Base-by-base conservation (phyloP, 768 basidiomycete genomes). In the Macrolepiota dolichaula region DNA sequence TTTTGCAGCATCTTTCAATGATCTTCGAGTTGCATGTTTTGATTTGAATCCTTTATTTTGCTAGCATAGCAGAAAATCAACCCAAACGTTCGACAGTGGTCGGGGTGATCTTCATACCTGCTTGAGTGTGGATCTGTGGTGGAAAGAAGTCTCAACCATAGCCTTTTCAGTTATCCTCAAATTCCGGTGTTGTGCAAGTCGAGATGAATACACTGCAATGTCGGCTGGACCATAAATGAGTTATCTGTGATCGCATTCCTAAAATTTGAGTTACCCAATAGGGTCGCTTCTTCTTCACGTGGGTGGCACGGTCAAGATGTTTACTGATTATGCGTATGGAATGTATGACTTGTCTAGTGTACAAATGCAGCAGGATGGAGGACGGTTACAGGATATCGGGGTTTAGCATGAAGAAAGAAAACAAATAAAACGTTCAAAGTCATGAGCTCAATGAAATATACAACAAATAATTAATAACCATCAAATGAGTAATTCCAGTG, bases 31-130 rank as follows among this genome's bases (percentile, higher is more conserved):
- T 1, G 94, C 84, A 78, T 95, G 92, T 71, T 87, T 91, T 1
- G 93, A 93, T 76, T 98, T 98, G 81, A 91, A 98, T 1, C 83
- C 66, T 73, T 98, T 98, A 75, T 98, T 97, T 80, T 86, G 77
- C 92, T 95, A 64, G 15, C 19, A 49, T 55, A 51, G 40, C 51
- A 50, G 1, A 44, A 38, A 52, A 49, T 62, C 50, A 58, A 37
- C 51, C 35, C 37, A 38, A n/a, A 44, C 42, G 63, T 47, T 12
- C 40, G 35, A 19, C 22, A 44, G 44, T 46, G 46, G 40, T 59
- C 55, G 46, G 36, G 49, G 49, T 57, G 56, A 57, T 54, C 55
- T 35, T 67, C 81, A 53, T 51, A 77, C 87, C 82, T 97, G 95
- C 75, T 96, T 97, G 64, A 94, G 84, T 6, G 93, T 89, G 47